Base-by-base conservation (phyloP, 345 rosid genomes). In the Eutrema japonicum region DNA sequence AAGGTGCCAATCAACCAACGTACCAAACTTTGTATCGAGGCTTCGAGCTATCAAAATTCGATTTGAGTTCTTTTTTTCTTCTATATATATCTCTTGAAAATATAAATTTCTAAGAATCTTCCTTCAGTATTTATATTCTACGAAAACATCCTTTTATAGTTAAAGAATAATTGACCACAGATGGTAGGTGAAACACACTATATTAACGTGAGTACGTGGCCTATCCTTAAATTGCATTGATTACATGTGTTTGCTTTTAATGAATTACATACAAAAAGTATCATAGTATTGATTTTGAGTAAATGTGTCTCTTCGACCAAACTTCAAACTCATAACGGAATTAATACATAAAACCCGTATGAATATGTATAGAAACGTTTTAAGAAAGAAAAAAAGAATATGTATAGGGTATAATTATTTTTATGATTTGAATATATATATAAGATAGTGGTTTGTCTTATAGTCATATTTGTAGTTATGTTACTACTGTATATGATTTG, bases 11-110 rank as follows among this genome's bases (percentile, higher is more conserved):
- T 43, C 32, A 63, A 54, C 62, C 45, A 62, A 52, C 69, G 56
- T 43, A 47, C 58, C 71, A 47, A 65, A 36, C 4, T 52, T 32
- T 43, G 5, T 22, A 16, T 49, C 42, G 7, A 59, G 59, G 1
- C 32, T 43, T 29, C 10, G 51, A 47, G 59, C 66, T 46, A 47
- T 10, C 72, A 38, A 74, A 76, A 36, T 29, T 55, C 45, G 60
- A 75, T 45, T 68, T 61, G 79, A 68, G 59, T 69, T 75, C 58
- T 35, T 27, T 56, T 47, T 32, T 49, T 46, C 32, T 18, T 18
- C 18, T 18, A 18, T 18, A 18, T 43, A 29, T 22, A 16, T 67
- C 22, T 43, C 52, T 30, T 58, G 30, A 7, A 50, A 42, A 50
- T 3, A 18, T 40, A 59, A 42, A 4, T 35, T 58, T 52, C 51